Percentiles rank a stretch among this genome's conserved stretches.
Conservation (phyloP, 768 basidiomycete species). For the Tricholoma sp. region DNA sequence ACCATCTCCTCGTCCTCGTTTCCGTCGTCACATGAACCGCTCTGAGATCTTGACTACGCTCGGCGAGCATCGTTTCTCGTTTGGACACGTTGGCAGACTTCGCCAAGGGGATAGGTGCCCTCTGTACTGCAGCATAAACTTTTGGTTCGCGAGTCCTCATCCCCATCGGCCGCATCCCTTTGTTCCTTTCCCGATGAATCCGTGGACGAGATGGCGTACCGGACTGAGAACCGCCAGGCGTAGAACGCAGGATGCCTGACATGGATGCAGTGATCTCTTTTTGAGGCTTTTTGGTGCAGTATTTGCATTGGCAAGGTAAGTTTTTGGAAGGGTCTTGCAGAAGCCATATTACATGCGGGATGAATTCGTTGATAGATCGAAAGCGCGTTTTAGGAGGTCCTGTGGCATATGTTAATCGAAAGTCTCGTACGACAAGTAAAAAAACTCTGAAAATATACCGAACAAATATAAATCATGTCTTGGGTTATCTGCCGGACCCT, state of each 20-base stretch:
- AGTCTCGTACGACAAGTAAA: not conserved
- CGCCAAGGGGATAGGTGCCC: conserved; percentile 20
- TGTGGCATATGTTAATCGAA: conserved; percentile 18
- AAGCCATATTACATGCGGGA: conserved; percentile 82
- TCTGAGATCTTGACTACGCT: conserved; percentile 61
- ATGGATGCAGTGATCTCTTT: conserved; percentile 63
- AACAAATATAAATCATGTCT: conserved; percentile 77
- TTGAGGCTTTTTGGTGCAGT: conserved; percentile 67
- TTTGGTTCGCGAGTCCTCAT: conserved; percentile 24
- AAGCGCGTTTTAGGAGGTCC: conserved; percentile 51
- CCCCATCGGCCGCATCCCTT: conserved; percentile 16
- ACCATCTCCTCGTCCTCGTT: conserved; percentile 51
- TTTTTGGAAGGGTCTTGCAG: conserved; percentile 46
- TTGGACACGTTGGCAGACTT: conserved; percentile 27
- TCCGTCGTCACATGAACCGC: conserved; percentile 44
- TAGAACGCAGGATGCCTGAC: conserved; percentile 29
- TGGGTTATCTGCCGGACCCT: conserved; percentile 47
- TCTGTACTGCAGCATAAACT: conserved; percentile 40
- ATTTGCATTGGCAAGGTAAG: conserved; percentile 66
- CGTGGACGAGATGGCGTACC: conserved; percentile 21
- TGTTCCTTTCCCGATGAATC: conserved; percentile 16
- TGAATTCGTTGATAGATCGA: conserved; percentile 81
- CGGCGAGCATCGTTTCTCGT: conserved; percentile 48
- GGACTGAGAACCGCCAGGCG: conserved; percentile 14
- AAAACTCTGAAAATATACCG: conserved; percentile 35